These are phyloP conservation scores for Limtongozyma cylindracea DNA, from an alignment of 805 yeast species.

Conservation along the genomic window DNA sequence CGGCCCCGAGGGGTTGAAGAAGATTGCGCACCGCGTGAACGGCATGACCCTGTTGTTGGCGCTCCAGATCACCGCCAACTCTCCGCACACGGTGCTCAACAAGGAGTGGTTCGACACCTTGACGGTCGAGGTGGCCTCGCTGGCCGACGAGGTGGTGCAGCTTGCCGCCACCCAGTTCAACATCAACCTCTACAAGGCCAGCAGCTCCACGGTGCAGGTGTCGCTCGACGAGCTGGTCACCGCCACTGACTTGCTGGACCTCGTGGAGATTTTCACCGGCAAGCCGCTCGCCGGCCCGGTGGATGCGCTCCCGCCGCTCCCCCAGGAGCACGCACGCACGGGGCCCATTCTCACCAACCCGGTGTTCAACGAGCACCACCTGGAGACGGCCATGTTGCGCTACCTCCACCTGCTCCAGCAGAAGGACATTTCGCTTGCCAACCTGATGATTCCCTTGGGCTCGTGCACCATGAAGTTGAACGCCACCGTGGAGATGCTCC, in stretches of 20 bases:
- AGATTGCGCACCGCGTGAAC: conserved; percentile 55
- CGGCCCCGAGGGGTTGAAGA: conserved; percentile 66
- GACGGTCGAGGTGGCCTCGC: conserved; percentile 25
- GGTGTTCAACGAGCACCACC: conserved; percentile 71
- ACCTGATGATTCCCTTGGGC: conserved; percentile 93
- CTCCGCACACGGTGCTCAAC: conserved; percentile 24
- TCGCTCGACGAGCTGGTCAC: conserved; percentile 80
- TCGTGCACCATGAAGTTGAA: conserved; percentile 97
- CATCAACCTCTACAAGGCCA: conserved; percentile 55
- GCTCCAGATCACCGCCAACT: conserved; percentile 12
- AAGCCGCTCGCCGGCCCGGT: conserved; percentile 3
- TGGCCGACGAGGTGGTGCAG: conserved; percentile 23
- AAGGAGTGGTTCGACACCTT: conserved; percentile 70
- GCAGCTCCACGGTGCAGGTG: conserved; percentile 36
- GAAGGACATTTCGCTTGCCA: conserved; percentile 80
- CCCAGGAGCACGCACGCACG: conserved; percentile 21
- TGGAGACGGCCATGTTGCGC: conserved; percentile 88
- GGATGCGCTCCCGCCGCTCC: conserved; percentile 20
- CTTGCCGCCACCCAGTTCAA: conserved; percentile 37
- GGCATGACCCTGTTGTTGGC: conserved; percentile 59
- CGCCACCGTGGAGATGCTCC: conserved; percentile 85
- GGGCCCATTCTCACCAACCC: conserved; percentile 39
- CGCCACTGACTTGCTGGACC: conserved; percentile 25
- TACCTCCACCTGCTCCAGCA: conserved; percentile 64
- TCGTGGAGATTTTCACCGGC: conserved; percentile 37